Evolutionary conservation across 345 rosid genomes (phyloP), one percentile per base, ranked within the genome.

Genomic region (Sisymbrium altissimum): DNA sequence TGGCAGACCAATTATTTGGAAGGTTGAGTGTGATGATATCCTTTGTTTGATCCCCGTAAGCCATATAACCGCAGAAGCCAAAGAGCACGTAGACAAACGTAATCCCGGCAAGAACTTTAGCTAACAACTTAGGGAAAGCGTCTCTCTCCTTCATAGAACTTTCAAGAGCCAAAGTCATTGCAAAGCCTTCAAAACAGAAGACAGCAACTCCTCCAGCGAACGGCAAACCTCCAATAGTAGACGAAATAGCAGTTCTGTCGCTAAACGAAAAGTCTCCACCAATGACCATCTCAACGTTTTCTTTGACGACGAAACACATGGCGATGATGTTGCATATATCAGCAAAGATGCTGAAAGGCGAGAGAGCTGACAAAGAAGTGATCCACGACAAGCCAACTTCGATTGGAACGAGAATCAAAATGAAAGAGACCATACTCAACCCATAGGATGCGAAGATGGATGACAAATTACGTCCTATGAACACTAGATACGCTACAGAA

Each of bases 121-220:
- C 89, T 27, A 92, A 77, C 75, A 92, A 45, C 79, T 79, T 83
- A 44, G 86, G 84, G 70, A 89, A 95, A 12, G 80, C 78, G 7
- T 81, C 53, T 67, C 78, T 90, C 3, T 95, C 90, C 71, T 25
- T 92, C 98, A 90, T 90, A 3, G 99, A 95, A 57, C 79, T 70
- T 81, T 95, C 94, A 35, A 95, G 60, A 36, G 97, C 86, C 79
- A 95, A 60, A 0, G 98, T 95, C 99, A 92, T 92, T 2, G 92
- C 96, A 49, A 92, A 92, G 32, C 99, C 99, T 74, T 95, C 96
- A 17, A 95, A 95, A 76, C 97, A 92, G 61, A 89, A 95, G 56
- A 95, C 91, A 0, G 98, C 97, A 91, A 90, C 87, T 49, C 99
- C 99, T 52, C 79, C 87, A 0, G 98, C 99, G 75, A 92, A 90